phyloP scores from a whole-genome alignment of 2,329 filamentous ascomycete genomes.

The Tolypocladium pustulatum region DNA sequence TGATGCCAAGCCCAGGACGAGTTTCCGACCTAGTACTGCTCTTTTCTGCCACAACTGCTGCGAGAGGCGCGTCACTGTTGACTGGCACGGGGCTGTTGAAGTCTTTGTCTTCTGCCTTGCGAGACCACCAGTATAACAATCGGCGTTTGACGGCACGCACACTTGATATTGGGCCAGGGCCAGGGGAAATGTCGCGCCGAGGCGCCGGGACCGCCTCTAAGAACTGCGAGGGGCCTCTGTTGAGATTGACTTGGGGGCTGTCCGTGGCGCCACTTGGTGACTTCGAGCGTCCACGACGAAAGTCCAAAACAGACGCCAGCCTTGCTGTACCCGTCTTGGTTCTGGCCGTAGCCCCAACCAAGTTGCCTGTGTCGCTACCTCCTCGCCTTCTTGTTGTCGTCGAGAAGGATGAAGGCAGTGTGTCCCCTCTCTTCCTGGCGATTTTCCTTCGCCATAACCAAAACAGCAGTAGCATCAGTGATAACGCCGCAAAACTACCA shows the following conservation, averaged over 20 bases:
- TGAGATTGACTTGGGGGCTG: constrained; percentile 33
- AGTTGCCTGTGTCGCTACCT: constrained; percentile 10
- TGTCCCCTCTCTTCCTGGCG: constrained; percentile 11
- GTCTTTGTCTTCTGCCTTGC: constrained; percentile 25
- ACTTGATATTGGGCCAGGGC: not conserved
- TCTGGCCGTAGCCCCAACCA: constrained; percentile 36
- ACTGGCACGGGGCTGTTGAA: not conserved
- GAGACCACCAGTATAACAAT: constrained; percentile 28
- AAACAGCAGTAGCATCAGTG: constrained; percentile 34
- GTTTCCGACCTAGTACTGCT: constrained; percentile 19
- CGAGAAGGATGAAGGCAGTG: not conserved
- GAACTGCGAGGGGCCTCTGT: constrained; percentile 44
- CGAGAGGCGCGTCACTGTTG: not conserved
- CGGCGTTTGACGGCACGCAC: not conserved
- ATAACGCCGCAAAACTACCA: constrained; percentile 31
- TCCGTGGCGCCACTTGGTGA: constrained; percentile 14
- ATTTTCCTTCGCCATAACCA: constrained; percentile 39
- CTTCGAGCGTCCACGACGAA: not conserved
- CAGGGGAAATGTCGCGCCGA: not conserved
- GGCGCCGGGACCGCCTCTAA: constrained; percentile 17
- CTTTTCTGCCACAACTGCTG: not conserved
- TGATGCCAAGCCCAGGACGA: constrained; percentile 27
- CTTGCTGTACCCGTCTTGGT: constrained; percentile 2
- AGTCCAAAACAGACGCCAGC: not conserved
- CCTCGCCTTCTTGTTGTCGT: constrained; percentile 18